Conservation (phyloP, 1,139 yeast genomes). For the Hyphopichia wangnamkhiaoensis region DNA sequence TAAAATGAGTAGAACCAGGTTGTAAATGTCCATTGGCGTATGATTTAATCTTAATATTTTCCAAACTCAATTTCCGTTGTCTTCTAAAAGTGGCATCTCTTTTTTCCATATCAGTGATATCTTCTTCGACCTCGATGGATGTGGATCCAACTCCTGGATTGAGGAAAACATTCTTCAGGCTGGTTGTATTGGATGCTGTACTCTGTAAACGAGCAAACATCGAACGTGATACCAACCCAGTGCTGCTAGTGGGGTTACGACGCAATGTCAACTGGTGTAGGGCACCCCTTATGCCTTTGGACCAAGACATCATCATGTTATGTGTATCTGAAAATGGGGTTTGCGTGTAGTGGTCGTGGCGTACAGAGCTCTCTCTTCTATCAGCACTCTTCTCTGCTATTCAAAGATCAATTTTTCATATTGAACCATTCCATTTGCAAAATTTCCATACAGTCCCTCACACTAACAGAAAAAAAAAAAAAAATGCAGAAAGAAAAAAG, state of each 20-base stretch:
- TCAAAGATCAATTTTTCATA: no score
- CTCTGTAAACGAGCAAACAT: neutral
- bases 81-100: slow-evolving; percentile 73
- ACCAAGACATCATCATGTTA: neutral
- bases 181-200: neutral
- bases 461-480: neutral
- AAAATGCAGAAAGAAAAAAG: neutral
- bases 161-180: neutral
- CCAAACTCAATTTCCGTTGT: slow-evolving; percentile 72
- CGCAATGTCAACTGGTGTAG: neutral
- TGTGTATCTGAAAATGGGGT: neutral
- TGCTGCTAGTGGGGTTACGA: no score
- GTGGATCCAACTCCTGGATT: neutral
- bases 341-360: no score
- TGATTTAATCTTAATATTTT: slow-evolving; percentile 69
- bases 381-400: no score
- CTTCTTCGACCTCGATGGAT: slow-evolving; percentile 20
- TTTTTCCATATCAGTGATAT: slow-evolving; percentile 70
- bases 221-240: neutral
- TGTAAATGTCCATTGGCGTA: slow-evolving; percentile 72
- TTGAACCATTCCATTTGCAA: no score
- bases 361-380: no score
- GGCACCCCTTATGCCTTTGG: neutral
- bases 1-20: slow-evolving; percentile 89
- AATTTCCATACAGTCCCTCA: no score